Percentiles rank a stretch among this genome's conserved stretches.
Conservation (phyloP, 192 early-diverging fungal species). For the Linnemannia schmuckeri region DNA sequence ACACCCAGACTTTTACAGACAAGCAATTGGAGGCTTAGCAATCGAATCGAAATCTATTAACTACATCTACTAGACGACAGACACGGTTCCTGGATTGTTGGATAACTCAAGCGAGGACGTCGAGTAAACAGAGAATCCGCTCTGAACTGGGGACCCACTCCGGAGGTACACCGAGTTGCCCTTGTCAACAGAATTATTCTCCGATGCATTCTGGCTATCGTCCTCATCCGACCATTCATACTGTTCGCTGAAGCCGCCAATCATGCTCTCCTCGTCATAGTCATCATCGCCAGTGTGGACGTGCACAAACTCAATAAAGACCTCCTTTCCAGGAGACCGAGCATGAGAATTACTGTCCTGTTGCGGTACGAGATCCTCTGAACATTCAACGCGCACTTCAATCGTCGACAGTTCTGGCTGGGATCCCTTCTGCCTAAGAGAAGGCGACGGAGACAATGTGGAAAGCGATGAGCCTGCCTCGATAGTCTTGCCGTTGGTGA, state of each 20-base stretch:
- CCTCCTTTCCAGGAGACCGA: constrained; percentile 14
- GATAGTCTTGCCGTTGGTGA: neutral
- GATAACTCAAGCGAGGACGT: neutral
- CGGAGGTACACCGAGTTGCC: constrained; percentile 21
- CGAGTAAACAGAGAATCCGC: neutral
- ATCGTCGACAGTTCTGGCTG: constrained; percentile 12
- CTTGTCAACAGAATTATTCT: neutral
- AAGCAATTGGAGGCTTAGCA: constrained; percentile 17
- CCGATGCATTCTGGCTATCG: neutral
- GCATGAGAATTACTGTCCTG: constrained; percentile 45
- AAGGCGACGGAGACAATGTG: neutral
- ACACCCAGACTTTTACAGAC: neutral
- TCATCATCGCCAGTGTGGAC: neutral
- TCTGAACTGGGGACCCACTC: neutral
- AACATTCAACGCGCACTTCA: constrained; percentile 2
- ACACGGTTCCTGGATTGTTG: constrained; percentile 7
- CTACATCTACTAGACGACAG: neutral
- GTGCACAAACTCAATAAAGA: neutral
- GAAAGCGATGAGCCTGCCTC: neutral
- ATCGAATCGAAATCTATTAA: neutral
- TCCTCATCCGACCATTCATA: constrained; percentile 23
- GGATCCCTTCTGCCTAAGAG: constrained; percentile 11
- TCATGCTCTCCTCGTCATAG: constrained; percentile 47
- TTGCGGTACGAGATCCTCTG: constrained; percentile 2
- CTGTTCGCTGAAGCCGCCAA: constrained; percentile 23